Conservation (phyloP, 2,329 filamentous ascomycete species). For the Pseudocercospora fuligena region DNA sequence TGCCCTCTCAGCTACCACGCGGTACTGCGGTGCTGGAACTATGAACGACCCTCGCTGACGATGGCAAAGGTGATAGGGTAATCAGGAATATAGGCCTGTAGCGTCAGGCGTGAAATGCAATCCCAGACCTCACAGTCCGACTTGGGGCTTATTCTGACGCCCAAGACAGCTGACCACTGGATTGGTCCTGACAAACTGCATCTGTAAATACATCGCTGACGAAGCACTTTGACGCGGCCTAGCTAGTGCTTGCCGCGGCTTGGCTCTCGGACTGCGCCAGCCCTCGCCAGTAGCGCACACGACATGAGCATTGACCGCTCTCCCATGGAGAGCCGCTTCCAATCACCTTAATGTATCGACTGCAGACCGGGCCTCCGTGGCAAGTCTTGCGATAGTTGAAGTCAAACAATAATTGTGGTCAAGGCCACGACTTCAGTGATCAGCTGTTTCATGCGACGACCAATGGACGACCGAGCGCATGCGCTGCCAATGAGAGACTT, state of each 20-base stretch:
- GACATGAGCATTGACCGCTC: not conserved
- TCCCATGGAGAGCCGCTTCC: not conserved
- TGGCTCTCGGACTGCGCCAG: not conserved
- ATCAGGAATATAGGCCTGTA: not conserved
- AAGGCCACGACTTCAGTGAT: not conserved
- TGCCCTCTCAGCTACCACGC: not conserved
- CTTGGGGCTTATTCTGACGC: not conserved
- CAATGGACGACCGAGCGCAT: not conserved
- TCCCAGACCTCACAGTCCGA: not conserved
- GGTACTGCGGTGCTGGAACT: not conserved
- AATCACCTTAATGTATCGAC: not conserved
- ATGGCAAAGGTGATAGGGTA: too few relatives aligned
- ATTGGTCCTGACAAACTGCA: not conserved
- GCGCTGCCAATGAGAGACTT: not conserved
- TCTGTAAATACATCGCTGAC: conserved; percentile 7
- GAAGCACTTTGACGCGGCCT: not conserved
- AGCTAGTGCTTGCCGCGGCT: not conserved
- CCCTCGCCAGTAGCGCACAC: not conserved
- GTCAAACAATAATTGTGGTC: not conserved
- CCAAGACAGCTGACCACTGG: not conserved
- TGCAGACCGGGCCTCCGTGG: not conserved
- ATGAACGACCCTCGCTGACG: not conserved
- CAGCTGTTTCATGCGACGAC: not conserved
- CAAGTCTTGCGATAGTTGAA: not conserved
- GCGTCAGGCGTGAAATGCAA: not conserved